phyloP scores from a whole-genome alignment of 345 rosid genomes.

The Adansonia digitata region DNA sequence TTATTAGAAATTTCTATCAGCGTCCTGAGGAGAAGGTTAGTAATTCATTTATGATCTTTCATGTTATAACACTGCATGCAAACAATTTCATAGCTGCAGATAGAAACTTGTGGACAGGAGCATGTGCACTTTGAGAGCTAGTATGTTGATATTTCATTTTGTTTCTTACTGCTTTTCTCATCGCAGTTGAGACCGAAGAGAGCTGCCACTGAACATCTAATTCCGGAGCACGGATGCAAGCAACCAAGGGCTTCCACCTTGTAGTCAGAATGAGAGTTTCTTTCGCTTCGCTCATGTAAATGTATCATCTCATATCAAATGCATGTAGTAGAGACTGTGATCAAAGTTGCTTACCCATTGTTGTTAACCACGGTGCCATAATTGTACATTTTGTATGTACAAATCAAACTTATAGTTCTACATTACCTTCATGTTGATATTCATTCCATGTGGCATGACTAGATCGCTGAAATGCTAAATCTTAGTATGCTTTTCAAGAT shows the following conservation, averaged over 20 bases:
- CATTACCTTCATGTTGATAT: background rate
- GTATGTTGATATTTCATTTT: background rate
- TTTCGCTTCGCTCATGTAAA: background rate
- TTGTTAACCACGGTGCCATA: constrained; percentile 16
- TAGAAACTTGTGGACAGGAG: too few relatives aligned
- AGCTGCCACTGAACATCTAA: constrained; percentile 62
- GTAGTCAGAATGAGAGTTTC: constrained; percentile 17
- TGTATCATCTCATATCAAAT: constrained; percentile 5
- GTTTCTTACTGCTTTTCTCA: background rate
- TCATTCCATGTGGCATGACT: background rate
- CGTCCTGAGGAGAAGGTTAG: constrained; percentile 75
- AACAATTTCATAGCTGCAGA: background rate
- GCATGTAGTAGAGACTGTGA: constrained; percentile 9
- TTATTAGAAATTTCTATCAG: constrained; percentile 64
- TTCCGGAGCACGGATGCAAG: constrained; percentile 74
- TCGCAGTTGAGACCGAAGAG: constrained; percentile 76
- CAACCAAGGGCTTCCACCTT: constrained; percentile 56
- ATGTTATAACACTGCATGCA: background rate
- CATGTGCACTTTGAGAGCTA: background rate
- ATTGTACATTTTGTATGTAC: constrained; percentile 20
- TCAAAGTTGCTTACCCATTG: constrained; percentile 12
- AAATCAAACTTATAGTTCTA: background rate
- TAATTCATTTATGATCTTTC: constrained; percentile 2
- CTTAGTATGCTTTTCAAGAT: background rate
- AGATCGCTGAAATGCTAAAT: background rate